Evolutionary conservation across 2,329 filamentous ascomycete species (phyloP).

Genomic region (Fusarium euwallaceae): DNA sequence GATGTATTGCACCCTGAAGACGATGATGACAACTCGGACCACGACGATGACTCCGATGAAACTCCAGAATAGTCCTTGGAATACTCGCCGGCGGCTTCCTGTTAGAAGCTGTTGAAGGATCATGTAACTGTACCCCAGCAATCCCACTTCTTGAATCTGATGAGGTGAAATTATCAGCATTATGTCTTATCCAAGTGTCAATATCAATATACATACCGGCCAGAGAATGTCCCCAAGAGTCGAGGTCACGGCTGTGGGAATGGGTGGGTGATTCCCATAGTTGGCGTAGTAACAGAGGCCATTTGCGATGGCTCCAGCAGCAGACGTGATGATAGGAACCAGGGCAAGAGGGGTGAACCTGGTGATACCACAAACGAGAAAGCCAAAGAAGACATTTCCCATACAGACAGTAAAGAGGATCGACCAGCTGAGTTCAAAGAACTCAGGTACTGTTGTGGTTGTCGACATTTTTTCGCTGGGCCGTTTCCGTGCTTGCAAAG

Average conservation of each 20-base stretch:
- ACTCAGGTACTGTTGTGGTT: constrained; percentile 36
- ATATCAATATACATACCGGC: constrained; percentile 53
- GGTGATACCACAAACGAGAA: constrained; percentile 52
- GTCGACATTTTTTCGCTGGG: constrained; percentile 1
- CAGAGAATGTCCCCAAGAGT: constrained; percentile 48
- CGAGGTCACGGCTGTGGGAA: constrained; percentile 39
- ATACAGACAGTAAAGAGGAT: constrained; percentile 59
- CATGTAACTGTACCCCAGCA: not conserved
- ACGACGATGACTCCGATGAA: constrained; percentile 64
- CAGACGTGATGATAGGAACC: constrained; percentile 55
- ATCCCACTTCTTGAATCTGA: constrained; percentile 31
- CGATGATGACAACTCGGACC: constrained; percentile 58
- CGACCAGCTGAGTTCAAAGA: constrained; percentile 58
- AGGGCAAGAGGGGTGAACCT: constrained; percentile 36
- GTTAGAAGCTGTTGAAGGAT: not conserved
- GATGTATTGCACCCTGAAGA: constrained; percentile 48
- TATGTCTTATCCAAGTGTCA: not conserved
- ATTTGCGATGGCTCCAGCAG: constrained; percentile 54
- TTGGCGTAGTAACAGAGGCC: constrained; percentile 58
- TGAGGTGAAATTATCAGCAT: not conserved
- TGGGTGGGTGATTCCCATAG: constrained; percentile 44
- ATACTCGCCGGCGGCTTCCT: not conserved
- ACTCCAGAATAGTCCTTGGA: not conserved
- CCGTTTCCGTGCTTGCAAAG: not conserved
- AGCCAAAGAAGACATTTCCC: constrained; percentile 53